Evolutionary conservation across 2,329 filamentous ascomycete genomes (phyloP).

Genomic region (Colletotrichum zoysiae): DNA sequence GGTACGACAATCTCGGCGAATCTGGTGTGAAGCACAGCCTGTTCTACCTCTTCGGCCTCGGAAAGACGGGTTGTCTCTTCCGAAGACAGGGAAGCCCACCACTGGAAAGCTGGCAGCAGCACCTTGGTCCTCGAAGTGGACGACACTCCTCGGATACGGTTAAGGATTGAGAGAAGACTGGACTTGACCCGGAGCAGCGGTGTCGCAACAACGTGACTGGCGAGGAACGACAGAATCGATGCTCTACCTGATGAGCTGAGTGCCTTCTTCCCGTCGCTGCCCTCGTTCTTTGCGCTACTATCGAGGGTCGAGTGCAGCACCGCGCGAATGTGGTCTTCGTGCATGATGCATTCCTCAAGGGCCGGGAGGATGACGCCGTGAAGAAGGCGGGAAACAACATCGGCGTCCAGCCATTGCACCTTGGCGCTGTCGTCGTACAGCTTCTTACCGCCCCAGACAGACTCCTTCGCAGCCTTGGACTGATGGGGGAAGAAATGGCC

Average conservation of each 20-base stretch:
- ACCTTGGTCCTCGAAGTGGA: conserved; percentile 76
- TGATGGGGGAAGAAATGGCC: conserved; percentile 59
- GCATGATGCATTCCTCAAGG: conserved; percentile 88
- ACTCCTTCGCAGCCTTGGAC: conserved; percentile 56
- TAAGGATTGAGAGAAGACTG: conserved; percentile 78
- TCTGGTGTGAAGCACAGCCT: conserved; percentile 55
- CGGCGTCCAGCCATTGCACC: conserved; percentile 69
- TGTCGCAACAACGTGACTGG: conserved; percentile 77
- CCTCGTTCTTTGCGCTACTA: conserved; percentile 56
- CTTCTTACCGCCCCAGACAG: conserved; percentile 70
- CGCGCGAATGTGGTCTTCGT: conserved; percentile 76
- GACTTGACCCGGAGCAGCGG: conserved; percentile 78
- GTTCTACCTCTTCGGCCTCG: conserved; percentile 57
- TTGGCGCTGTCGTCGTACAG: conserved; percentile 73
- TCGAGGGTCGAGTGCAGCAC: conserved; percentile 73
- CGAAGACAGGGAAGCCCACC: conserved; percentile 72
- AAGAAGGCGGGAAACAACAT: conserved; percentile 72
- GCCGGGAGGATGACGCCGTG: conserved; percentile 77
- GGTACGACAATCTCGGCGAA: conserved; percentile 66
- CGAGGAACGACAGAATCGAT: conserved; percentile 78
- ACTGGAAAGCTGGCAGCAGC: conserved; percentile 79
- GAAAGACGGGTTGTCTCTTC: conserved; percentile 62
- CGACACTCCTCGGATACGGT: conserved; percentile 79
- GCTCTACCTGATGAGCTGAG: conserved; percentile 72
- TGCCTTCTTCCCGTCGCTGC: conserved; percentile 62